A percentile compares a stretch with the other conserved stretches of the same genome.
phyloP scores from a whole-genome alignment of 306 rosid species.

The Casuarina glauca region DNA sequence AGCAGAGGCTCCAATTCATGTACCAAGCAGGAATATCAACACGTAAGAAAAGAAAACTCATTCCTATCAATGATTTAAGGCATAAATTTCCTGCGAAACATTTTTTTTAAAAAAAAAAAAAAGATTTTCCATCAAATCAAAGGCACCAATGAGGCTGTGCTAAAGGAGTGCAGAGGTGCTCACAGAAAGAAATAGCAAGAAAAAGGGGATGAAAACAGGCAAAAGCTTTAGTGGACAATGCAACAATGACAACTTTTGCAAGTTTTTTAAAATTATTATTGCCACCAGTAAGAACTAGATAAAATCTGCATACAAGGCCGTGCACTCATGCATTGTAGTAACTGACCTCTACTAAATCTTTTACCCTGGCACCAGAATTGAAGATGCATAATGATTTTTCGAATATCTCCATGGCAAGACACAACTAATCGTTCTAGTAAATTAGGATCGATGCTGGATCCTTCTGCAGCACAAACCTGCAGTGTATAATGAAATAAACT shows the following conservation, averaged over 20 bases:
- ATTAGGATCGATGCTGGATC: constrained; percentile 45
- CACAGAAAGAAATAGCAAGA: too few relatives aligned
- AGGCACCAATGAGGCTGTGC: too few relatives aligned
- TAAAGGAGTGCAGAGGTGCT: too few relatives aligned
- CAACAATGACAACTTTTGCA: not conserved
- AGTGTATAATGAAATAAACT: constrained; percentile 27
- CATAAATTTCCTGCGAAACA: constrained; percentile 8
- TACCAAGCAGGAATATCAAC: constrained; percentile 16
- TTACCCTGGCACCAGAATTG: constrained; percentile 92
- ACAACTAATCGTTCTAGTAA: constrained; percentile 58
- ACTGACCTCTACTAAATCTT: constrained; percentile 51
- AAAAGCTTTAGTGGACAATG: not conserved
- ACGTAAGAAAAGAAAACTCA: not conserved
- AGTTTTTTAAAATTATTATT: not conserved
- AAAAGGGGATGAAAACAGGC: too few relatives aligned
- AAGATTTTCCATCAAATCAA: too few relatives aligned
- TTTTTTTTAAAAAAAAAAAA: not conserved
- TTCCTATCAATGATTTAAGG: not conserved
- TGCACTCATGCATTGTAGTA: constrained; percentile 14
- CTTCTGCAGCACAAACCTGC: constrained; percentile 80
- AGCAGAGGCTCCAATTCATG: not conserved
- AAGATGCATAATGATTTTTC: constrained; percentile 76
- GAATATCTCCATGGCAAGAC: constrained; percentile 68
- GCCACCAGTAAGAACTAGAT: not conserved
- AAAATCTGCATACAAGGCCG: not conserved